Base-by-base conservation (phyloP, 129 eudicot species). In the Ambrosia artemisiifolia region DNA sequence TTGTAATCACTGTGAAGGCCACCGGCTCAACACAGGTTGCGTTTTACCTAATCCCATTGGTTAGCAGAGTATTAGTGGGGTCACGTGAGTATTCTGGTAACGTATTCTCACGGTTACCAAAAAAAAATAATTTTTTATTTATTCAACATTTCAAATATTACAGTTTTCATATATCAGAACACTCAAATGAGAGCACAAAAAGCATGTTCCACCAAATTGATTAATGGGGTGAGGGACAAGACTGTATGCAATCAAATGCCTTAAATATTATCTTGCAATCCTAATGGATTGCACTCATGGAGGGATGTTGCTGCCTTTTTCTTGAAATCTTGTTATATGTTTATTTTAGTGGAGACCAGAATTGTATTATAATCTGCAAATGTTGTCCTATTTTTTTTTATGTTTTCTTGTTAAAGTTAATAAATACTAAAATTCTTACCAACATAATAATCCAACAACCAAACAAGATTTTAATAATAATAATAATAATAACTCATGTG, bases 211-310 rank as follows among this genome's bases (percentile, higher is more conserved):
- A 63, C 61, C 61, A 63, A 35, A 38, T 30, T 60, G 46, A 33
- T 78, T 70, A 78, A 70, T 51, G 51, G 13, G 81, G 40, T 64
- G 67, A 72, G 82, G 82, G 73, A 78, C 77, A 78, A 78, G 72
- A 71, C 8, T 63, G 28, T 71, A 28, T 50, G 64, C 50, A 38
- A 50, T 51, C 35, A 63, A 70, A 70, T 33, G 60, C 82, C 56
- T 65, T 78, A 63, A 54, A 70, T 40, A 70, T 78, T 47, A 70
- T 62, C n/a, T 49, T 78, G 77, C 67, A 70, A 60, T 69, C 75
- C 32, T 77, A 42, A 69, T 70, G 65, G 76, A 77, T 70, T 50
- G 71, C 81, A 76, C 75, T 76, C 53, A 69, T 69, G 70, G 43
- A 69, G 51, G 62, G 70, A 48, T 69, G 69, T 46, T 49, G 35